Conservation (phyloP, 1,139 yeast species). For the Protomyces arabidopsidicola region DNA sequence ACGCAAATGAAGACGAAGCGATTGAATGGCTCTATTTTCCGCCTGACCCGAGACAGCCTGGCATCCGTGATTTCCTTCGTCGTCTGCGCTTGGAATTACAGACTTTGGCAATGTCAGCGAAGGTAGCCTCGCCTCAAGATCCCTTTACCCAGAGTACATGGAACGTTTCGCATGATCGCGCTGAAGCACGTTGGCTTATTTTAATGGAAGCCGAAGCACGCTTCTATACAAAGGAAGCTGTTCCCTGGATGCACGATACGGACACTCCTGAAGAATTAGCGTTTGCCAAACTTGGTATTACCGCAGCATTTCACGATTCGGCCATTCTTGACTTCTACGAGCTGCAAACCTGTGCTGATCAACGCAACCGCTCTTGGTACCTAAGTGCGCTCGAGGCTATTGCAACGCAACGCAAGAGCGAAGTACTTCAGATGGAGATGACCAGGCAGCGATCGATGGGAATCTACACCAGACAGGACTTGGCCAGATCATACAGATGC, state of each 20-base stretch:
- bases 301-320: constrained; percentile 58
- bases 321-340: constrained; percentile 60
- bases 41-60: constrained; percentile 12
- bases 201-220: constrained; percentile 9
- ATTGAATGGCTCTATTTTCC: constrained; percentile 22
- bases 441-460: constrained; percentile 54
- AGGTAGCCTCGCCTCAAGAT: constrained; percentile 8
- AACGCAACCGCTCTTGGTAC: constrained; percentile 5
- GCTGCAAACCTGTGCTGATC: constrained; percentile 39
- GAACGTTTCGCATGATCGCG: constrained; percentile 11
- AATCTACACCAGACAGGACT: constrained; percentile 58
- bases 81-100: constrained; percentile 17
- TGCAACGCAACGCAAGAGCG: constrained; percentile 47
- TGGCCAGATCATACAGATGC: constrained; percentile 49
- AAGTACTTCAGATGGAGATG: constrained; percentile 50
- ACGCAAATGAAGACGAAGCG: constrained; percentile 15
- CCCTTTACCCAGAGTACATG: constrained; percentile 6
- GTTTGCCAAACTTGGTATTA: constrained; percentile 55
- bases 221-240: not conserved
- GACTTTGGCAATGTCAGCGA: constrained; percentile 6
- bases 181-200: constrained; percentile 5
- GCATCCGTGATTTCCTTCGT: constrained; percentile 12
- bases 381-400: constrained; percentile 47
- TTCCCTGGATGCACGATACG: not conserved
- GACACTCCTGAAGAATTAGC: constrained; percentile 13